phyloP scores from a whole-genome alignment of 1,284 basidiomycete species.

The Spongispora temasekensis region DNA sequence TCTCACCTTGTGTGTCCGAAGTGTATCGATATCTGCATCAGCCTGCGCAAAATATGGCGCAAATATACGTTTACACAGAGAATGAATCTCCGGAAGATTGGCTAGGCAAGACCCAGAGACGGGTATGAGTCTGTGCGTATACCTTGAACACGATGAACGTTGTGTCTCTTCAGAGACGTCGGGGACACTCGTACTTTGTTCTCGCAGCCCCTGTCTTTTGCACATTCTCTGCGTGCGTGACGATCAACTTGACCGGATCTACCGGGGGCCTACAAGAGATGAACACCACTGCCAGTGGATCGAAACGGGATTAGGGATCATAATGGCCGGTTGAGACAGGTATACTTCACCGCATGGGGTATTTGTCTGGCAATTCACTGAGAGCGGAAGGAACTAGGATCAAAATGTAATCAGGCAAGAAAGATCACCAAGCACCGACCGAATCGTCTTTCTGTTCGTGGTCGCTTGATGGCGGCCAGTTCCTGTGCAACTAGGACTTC shows the following conservation, averaged over 20 bases:
- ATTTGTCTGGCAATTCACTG: conserved; percentile 74
- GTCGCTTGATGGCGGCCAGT: conserved; percentile 66
- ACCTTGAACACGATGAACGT: conserved; percentile 41
- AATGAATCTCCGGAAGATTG: conserved; percentile 65
- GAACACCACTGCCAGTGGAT: conserved; percentile 76
- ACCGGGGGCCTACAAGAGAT: conserved; percentile 76
- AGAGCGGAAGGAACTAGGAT: neutral
- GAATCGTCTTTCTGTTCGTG: conserved; percentile 62
- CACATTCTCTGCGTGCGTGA: conserved; percentile 63
- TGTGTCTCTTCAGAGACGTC: neutral
- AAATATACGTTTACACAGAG: conserved; percentile 57
- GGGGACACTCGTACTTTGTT: conserved; percentile 57
- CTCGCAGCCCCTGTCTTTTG: conserved; percentile 60
- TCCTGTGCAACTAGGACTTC: conserved; percentile 74
- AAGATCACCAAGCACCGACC: conserved; percentile 44
- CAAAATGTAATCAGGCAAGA: neutral
- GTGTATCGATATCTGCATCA: conserved; percentile 23
- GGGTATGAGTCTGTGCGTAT: conserved; percentile 68
- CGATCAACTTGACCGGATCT: conserved; percentile 73
- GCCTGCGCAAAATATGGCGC: conserved; percentile 49
- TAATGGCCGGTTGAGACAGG: neutral
- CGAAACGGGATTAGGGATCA: conserved; percentile 3
- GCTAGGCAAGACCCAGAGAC: conserved; percentile 66
- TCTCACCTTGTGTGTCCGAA: conserved; percentile 44
- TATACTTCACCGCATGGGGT: conserved; percentile 69